Base-by-base conservation (phyloP, 2,329 filamentous ascomycete species). In the Botrytis sinoallii region DNA sequence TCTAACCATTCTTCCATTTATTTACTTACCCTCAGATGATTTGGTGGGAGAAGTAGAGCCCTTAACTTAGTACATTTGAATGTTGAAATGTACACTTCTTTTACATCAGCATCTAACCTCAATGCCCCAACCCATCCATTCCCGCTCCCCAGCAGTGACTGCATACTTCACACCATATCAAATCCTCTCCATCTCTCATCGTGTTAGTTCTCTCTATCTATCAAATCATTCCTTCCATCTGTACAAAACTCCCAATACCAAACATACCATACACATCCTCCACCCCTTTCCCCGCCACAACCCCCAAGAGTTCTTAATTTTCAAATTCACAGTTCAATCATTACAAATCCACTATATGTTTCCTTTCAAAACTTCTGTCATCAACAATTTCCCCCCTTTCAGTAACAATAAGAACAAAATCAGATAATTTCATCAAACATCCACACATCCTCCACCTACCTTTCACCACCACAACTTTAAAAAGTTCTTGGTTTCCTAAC, bases 61-160 rank as follows among this genome's bases (percentile, higher is more conserved):
- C 4, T 14, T 6, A 14, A 52, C 0, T 52, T 52, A 6, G 18
- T n/a, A n/a, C 48, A 55, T 55, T 3, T 2, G 1, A n/a, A n/a
- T 3, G 12, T n/a, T 55, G 25, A 55, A 2, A 14, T 18, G 14
- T 29, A 12, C 12, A 55, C 12, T 29, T 29, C 25, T 18, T 55
- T 55, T 1, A 29, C 14, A 14, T 29, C 25, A 55, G 2, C 25
- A n/a, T 29, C 25, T n/a, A 16, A n/a, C 14, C 25, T 29, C 10
- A 16, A 29, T 29, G 4, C 25, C 5, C 25, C 52, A 18, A 16
- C 52, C 1, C 4, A 29, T 18, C n/a, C 8, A 29, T n/a, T 29
- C 12, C 25, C 3, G 25, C 6, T n/a, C 52, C 25, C 6, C 25
- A 29, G 1, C 25, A 3, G 0, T 6, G 16, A 29, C 5, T 14